Conservation (phyloP, 768 basidiomycete species). For the Pholiota microspora region DNA sequence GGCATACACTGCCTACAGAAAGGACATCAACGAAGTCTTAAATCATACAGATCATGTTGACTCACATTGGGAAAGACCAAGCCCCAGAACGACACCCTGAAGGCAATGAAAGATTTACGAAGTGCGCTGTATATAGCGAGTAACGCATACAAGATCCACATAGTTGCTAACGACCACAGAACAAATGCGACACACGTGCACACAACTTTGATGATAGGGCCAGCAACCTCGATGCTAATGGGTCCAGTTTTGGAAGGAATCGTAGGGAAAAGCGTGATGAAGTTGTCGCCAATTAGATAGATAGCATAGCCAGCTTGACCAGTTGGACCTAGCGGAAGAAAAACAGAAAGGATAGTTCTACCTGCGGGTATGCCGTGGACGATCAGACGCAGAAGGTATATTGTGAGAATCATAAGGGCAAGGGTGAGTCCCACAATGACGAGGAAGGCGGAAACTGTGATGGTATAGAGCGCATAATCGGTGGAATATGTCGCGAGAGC, state of each 20-base stretch:
- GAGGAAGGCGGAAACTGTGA: constrained; percentile 51
- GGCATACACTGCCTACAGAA: constrained; percentile 50
- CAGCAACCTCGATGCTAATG: constrained; percentile 29
- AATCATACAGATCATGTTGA: neutral
- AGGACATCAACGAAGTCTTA: neutral
- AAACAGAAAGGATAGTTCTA: constrained; percentile 50
- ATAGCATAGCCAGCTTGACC: constrained; percentile 65
- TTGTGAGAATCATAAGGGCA: constrained; percentile 64
- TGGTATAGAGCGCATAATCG: constrained; percentile 51
- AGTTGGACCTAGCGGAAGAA: constrained; percentile 74
- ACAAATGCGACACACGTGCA: constrained; percentile 48
- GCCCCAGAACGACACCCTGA: constrained; percentile 63
- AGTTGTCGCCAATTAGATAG: constrained; percentile 52
- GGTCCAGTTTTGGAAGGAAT: constrained; percentile 30
- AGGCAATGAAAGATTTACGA: constrained; percentile 41
- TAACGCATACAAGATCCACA: constrained; percentile 60
- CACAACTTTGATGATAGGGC: constrained; percentile 38
- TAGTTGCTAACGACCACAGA: constrained; percentile 61
- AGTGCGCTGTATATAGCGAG: constrained; percentile 45
- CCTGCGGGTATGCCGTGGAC: constrained; percentile 52
- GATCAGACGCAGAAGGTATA: constrained; percentile 61
- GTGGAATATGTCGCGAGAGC: constrained; percentile 45
- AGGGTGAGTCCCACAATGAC: constrained; percentile 56
- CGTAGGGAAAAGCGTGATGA: constrained; percentile 35
- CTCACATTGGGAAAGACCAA: constrained; percentile 67